A percentile compares a stretch with the other conserved stretches of the same genome.
Conservation (phyloP, 2,329 filamentous ascomycete genomes). For the Aureobasidium zeae region DNA sequence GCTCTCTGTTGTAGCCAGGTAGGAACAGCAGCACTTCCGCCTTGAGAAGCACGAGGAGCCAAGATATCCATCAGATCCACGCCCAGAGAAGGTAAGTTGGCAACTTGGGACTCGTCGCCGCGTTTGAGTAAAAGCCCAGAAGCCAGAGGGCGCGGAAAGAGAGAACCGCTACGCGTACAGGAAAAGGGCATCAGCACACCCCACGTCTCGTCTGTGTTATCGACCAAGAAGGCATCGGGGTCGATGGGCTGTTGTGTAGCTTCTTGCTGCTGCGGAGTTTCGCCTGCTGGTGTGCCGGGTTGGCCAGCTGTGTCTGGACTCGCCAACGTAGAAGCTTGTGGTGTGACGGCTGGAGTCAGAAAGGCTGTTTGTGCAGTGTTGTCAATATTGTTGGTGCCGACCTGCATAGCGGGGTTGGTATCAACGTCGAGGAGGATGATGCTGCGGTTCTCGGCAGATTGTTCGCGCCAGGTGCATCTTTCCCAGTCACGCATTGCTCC, state of each 20-base stretch:
- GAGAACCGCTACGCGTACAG: constrained; percentile 41
- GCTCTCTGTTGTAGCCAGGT: constrained; percentile 13
- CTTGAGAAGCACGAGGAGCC: constrained; percentile 15
- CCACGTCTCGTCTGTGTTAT: constrained; percentile 67
- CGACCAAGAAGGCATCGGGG: constrained; percentile 59
- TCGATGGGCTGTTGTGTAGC: constrained; percentile 41
- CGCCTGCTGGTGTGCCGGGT: constrained; percentile 23
- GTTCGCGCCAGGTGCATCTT: constrained; percentile 12
- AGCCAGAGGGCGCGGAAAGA: constrained; percentile 28
- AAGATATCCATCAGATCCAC: constrained; percentile 31
- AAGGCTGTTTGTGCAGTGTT: constrained; percentile 20
- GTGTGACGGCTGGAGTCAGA: constrained; percentile 59
- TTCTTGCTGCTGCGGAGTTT: constrained; percentile 36
- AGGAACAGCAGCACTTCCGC: too few relatives aligned
- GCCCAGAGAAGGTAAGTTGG: constrained; percentile 26
- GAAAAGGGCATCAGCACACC: constrained; percentile 51
- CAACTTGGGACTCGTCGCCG: constrained; percentile 12
- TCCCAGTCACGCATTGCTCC: constrained; percentile 30
- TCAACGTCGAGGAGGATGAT: constrained; percentile 23
- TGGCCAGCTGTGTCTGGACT: constrained; percentile 23
- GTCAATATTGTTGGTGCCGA: constrained; percentile 42
- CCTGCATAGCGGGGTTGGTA: constrained; percentile 35
- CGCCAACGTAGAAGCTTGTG: constrained; percentile 28
- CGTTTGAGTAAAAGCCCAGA: constrained; percentile 38
- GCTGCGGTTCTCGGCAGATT: constrained; percentile 25